Evolutionary conservation across 768 basidiomycete genomes (phyloP).

Genomic region (Leccinum incarnatum): DNA sequence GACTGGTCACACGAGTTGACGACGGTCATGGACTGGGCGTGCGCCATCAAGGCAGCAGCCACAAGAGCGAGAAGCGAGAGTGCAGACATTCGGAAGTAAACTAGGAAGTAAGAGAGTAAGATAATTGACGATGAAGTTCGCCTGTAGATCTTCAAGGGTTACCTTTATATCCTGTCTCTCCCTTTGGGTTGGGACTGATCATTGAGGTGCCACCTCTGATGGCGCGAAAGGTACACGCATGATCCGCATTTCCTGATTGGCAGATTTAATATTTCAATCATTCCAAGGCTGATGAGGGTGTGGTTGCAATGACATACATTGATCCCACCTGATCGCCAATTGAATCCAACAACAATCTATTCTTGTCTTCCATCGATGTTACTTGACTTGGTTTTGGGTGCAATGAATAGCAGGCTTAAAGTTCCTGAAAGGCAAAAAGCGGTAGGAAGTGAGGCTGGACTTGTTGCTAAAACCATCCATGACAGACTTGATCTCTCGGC

Average conservation of each 20-base stretch:
- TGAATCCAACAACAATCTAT: neutral
- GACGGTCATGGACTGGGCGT: constrained; percentile 24
- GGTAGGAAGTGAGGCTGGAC: neutral
- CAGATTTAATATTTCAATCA: neutral
- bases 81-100: neutral
- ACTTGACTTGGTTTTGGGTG: neutral
- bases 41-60: neutral
- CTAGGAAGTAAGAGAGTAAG: neutral
- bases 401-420: neutral
- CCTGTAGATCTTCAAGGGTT: neutral
- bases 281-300: neutral
- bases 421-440: neutral
- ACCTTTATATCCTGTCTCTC: neutral
- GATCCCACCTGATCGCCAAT: neutral
- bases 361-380: neutral
- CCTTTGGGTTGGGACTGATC: neutral
- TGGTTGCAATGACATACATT: neutral
- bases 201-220: neutral
- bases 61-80: constrained; percentile 12
- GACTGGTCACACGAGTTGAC: constrained; percentile 20
- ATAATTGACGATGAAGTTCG: neutral
- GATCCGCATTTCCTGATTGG: neutral
- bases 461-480: neutral
- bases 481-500: neutral
- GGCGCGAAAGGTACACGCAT: neutral